Base-by-base conservation (phyloP, 2,329 filamentous ascomycete species). In the Venturia nashicola region DNA sequence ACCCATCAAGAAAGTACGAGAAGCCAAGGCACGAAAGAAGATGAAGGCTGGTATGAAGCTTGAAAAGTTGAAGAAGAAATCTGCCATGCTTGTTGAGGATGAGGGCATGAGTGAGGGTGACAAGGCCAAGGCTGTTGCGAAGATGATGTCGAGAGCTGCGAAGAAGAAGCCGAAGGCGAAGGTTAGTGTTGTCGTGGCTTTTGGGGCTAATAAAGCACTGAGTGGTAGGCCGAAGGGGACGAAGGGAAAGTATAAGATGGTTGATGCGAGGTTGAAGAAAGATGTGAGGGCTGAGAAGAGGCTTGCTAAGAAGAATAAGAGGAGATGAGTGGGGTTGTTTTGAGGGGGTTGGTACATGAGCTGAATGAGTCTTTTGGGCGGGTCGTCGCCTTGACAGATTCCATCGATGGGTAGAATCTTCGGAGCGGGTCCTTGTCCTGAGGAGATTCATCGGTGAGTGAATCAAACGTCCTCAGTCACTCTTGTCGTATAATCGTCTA, bases 1-100 rank as follows among this genome's bases (percentile, higher is more conserved):
- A 40, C 94, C 94, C 0, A 97, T 97, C 84, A 99, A 99, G 83
- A 99, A 99, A 81, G 94, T 99, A 40, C 88, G 90, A 69, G 94
- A 99, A 77, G 94, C 94, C 32, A 92, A 95, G 77, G 93, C 92
- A 43, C 84, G 94, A 65, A 99, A 99, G 86, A 97, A 97, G 80
- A 88, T 96, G 76, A 95, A 95, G 83, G 87, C 92, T 9, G 93
- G 91, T 0, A 90, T 95, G 76, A 83, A 85, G 65, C 78, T 99
- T 39, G 94, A 99, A 82, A 97, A 96, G 79, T 79, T 99, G 67
- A 90, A 91, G 79, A 96, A 95, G 86, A 99, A 99, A 83, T 90
- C 86, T n/a, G 92, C 95, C 46, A 78, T 96, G 70, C 78, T 99
- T 61, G 88, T 87, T 23, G 90, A 91, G 65, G 93, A 96, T 69